Base-by-base conservation (phyloP, 768 basidiomycete genomes). In the Filobasidium wieringae region DNA sequence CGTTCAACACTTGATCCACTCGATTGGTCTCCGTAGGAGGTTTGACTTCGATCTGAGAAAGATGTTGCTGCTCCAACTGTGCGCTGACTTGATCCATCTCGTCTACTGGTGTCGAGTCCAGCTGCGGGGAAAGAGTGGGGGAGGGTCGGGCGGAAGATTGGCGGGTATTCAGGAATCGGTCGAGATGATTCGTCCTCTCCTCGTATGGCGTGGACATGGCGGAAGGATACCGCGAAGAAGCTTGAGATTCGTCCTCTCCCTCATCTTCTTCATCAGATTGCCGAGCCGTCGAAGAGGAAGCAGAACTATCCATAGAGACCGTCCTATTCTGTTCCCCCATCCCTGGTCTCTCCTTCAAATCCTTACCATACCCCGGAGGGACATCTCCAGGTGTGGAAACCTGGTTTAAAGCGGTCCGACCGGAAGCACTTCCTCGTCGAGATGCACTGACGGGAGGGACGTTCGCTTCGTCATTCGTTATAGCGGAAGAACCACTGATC, bases 1-100 rank as follows among this genome's bases (percentile, higher is more conserved):
- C 95, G 29, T 88, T 84, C 45, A 99, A 82, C 4, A 90, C 87
- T 6, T 89, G 92, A 76, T 99, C 95, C 43, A 99, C 79, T 51
- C 95, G 80, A 74, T 97, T 99, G 9, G 72, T 68, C 68, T 73
- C 72, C 1, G 59, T 60, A 22, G 68, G 65, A 9, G 66, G 61
- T 19, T 52, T 53, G 51, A 58, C 57, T 17, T 52, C 51, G n/a
- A 58, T 43, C 24, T 52, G 50, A 6, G 57, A 58, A 12, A 57
- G 29, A 34, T 57, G 56, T 19, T 57, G 56, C 8, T 30, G 26
- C 32, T 57, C 32, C 47, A 57, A 24, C 34, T 47, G 47, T 17
- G 49, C 32, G 4, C 47, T 51, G 33, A 51, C 43, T 47, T 47
- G 15, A 24, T 47, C 43, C 19, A 47, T 27, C 24, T 47, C 43